Conservation (phyloP, 148 eudicot species). For the Spergularia marina region DNA sequence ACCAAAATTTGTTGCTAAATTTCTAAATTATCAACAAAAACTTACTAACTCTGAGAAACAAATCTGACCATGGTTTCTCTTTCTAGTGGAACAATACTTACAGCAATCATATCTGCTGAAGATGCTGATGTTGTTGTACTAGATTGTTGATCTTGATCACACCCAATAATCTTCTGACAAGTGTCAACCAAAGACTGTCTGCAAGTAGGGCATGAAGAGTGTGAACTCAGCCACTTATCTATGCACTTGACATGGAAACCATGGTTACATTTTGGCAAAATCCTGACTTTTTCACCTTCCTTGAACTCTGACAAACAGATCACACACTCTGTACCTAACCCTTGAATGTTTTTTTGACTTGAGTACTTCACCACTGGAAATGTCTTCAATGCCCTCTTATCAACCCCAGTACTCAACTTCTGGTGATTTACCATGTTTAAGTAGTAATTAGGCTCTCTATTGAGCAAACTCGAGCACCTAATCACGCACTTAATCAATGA, state of each 20-base stretch:
- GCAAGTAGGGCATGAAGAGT: slow-evolving; percentile 81
- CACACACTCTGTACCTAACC: slow-evolving; percentile 52
- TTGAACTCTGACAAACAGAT: slow-evolving; percentile 66
- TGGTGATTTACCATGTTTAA: background rate
- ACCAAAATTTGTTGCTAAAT: background rate
- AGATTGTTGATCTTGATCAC: slow-evolving; percentile 18
- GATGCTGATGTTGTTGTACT: slow-evolving; percentile 23
- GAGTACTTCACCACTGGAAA: slow-evolving; percentile 52
- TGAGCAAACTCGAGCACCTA: slow-evolving; percentile 18
- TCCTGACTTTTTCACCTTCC: slow-evolving; percentile 42
- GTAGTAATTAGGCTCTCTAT: slow-evolving; percentile 11
- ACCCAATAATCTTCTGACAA: slow-evolving; percentile 47
- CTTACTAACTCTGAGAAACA: slow-evolving; percentile 3
- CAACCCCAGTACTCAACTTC: slow-evolving; percentile 1
- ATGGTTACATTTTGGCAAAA: slow-evolving; percentile 77
- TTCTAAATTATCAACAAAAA: background rate
- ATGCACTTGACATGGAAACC: slow-evolving; percentile 73
- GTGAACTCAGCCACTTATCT: slow-evolving; percentile 66
- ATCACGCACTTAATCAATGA: slow-evolving; percentile 19
- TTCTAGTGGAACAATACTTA: slow-evolving; percentile 22
- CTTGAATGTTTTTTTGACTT: slow-evolving; percentile 40
- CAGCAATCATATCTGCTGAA: slow-evolving; percentile 6
- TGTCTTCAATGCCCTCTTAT: slow-evolving; percentile 61
- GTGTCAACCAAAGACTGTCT: slow-evolving; percentile 62
- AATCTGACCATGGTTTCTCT: slow-evolving; percentile 21